A percentile compares a stretch with the other conserved stretches of the same genome.
Evolutionary conservation across 345 rosid species (phyloP).

Genomic region (Gossypium bickii): DNA sequence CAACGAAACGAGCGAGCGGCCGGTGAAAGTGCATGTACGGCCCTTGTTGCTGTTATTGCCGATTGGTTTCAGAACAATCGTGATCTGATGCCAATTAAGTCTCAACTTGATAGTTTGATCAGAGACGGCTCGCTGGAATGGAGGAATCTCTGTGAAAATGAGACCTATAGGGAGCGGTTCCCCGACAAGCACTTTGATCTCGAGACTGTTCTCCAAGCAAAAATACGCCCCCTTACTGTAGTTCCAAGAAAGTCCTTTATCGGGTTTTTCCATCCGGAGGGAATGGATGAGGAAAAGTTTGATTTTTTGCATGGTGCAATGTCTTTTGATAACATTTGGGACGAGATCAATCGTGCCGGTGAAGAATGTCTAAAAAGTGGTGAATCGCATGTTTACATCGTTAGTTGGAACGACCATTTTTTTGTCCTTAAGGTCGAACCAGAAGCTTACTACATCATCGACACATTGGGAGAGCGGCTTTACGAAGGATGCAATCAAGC

Average conservation of each 20-base stretch:
- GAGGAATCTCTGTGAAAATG: slow-evolving; percentile 88
- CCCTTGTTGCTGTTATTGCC: slow-evolving; percentile 87
- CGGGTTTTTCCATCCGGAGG: slow-evolving; percentile 91
- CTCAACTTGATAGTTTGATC: slow-evolving; percentile 83
- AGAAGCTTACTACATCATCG: slow-evolving; percentile 86
- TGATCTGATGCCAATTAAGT: slow-evolving; percentile 84
- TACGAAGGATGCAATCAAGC: slow-evolving; percentile 96
- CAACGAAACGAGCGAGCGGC: slow-evolving; percentile 93
- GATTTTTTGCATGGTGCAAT: slow-evolving; percentile 79
- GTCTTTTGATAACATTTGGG: slow-evolving; percentile 97
- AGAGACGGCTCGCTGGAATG: slow-evolving; percentile 92
- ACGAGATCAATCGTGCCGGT: slow-evolving; percentile 57
- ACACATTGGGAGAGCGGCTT: slow-evolving; percentile 94
- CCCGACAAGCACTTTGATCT: slow-evolving; percentile 96
- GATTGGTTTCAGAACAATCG: slow-evolving; percentile 83
- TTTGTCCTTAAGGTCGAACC: slow-evolving; percentile 76
- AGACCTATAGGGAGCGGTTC: slow-evolving; percentile 60
- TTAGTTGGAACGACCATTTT: slow-evolving; percentile 98
- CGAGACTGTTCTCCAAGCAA: slow-evolving; percentile 87
- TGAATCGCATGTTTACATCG: slow-evolving; percentile 67
- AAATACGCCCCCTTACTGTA: slow-evolving; percentile 64
- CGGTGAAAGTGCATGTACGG: slow-evolving; percentile 96
- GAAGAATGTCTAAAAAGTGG: slow-evolving; percentile 35
- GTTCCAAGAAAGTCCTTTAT: slow-evolving; percentile 73
- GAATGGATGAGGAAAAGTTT: slow-evolving; percentile 60